Base-by-base conservation (phyloP, 495 filamentous ascomycete genomes). In the Recurvomyces mirabilis region DNA sequence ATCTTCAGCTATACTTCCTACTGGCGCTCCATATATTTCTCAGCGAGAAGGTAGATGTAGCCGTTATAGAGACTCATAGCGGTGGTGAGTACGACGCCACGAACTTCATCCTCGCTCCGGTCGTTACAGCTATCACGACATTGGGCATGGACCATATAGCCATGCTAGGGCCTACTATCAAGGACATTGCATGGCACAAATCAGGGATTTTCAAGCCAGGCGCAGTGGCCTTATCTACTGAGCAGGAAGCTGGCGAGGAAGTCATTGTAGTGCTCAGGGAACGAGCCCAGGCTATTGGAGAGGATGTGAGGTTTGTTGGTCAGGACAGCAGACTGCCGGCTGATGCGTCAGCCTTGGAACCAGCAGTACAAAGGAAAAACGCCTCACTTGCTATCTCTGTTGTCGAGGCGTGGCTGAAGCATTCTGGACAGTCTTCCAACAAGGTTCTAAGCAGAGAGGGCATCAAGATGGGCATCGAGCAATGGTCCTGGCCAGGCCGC, bases 141-240 rank as follows among this genome's bases (percentile, higher is more conserved):
- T 67, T 98, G 19, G 91, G 87, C 9, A 93, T 98, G 49, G 93
- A 98, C 53, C 91, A 98, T 54, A 75, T 78, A 12, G 70, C 68
- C 13, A 68, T 87, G 58, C 73, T 98, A 24, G 91, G 91, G 12
- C 60, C 73, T 24, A 93, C 91, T 0, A 78, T 94, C 31, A 83
- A 87, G 37, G 72, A 88, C 50, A 98, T 98, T 47, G 89, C 93
- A 4, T 96, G 93, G 91, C 89, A 98, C 57, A 96, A 98, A 61
- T 83, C 75, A 11, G 91, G 91, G 10, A 89, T 96, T 40, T 81
- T 94, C 67, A 98, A 96, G 59, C 19, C 59, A 1, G 77, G 74
- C 0, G 68, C 68, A 10, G 72, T 75, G 6, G 82, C 76, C 2
- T 91, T 93, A 42, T 84, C 81, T 1, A 75, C 82, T 11, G 74